Evolutionary conservation across 176 grass and related monocot species (phyloP).

Genomic region (Zea mays): Zm-B73-REFERENCE-NAM-5.0 NC_050099.1:67650001-67650500

Average conservation of each 20-base stretch:
- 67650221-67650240: background rate
- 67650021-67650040: too few relatives aligned
- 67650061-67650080: too few relatives aligned
- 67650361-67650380: slow-evolving; percentile 35
- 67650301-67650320: slow-evolving; percentile 29
- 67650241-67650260: background rate
- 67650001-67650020: too few relatives aligned
- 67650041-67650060: too few relatives aligned
- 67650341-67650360: slow-evolving; percentile 30
- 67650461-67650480: slow-evolving; percentile 24
- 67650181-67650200: background rate
- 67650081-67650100: too few relatives aligned
- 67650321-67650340: slow-evolving; percentile 17
- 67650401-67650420: slow-evolving; percentile 64
- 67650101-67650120: background rate
- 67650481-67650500: slow-evolving; percentile 38
- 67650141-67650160: background rate
- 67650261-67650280: background rate
- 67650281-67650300: slow-evolving; percentile 16
- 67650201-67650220: background rate
- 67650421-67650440: slow-evolving; percentile 58
- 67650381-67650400: slow-evolving; percentile 22
- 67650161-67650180: background rate
- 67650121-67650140: background rate
- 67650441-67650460: slow-evolving; percentile 49